Evolutionary conservation across 1,284 basidiomycete species (phyloP).

Genomic region (Ustilago bromivora): DNA sequence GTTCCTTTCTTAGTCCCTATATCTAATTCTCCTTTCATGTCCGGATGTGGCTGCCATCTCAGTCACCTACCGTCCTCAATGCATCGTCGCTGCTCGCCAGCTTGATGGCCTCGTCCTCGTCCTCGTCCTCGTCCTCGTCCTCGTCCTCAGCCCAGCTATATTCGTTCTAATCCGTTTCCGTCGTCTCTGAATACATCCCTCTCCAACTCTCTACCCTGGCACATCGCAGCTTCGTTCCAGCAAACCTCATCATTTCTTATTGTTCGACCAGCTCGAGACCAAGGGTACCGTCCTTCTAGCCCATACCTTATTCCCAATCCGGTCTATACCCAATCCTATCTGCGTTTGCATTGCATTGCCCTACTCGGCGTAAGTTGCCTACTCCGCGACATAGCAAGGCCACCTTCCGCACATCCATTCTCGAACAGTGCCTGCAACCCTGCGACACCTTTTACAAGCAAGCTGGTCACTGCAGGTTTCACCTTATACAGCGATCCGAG

Average conservation of each 20-base stretch:
- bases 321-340: conserved; percentile 12
- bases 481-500: conserved; percentile 28
- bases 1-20: conserved; percentile 10
- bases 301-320: conserved; percentile 23
- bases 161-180: conserved; percentile 23
- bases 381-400: conserved; percentile 11
- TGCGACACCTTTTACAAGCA: not conserved
- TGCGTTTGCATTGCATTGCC: conserved; percentile 4
- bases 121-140: conserved; percentile 1
- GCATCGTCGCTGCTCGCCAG: conserved; percentile 15
- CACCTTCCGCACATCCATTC: conserved; percentile 6
- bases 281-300: conserved; percentile 1
- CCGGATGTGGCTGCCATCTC: conserved; percentile 41
- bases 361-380: conserved; percentile 40
- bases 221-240: conserved; percentile 13
- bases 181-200: conserved; percentile 3
- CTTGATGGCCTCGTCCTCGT: not conserved
- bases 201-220: conserved; percentile 6
- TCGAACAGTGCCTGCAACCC: not conserved
- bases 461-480: conserved; percentile 26
- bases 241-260: not conserved
- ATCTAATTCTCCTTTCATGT: conserved; percentile 14
- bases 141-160: not conserved
- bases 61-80: conserved; percentile 14
- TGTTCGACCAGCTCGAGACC: not conserved